These are phyloP conservation scores for Logfia minima DNA, from an alignment of 129 eudicot genomes.

Conservation along the genomic window DNA sequence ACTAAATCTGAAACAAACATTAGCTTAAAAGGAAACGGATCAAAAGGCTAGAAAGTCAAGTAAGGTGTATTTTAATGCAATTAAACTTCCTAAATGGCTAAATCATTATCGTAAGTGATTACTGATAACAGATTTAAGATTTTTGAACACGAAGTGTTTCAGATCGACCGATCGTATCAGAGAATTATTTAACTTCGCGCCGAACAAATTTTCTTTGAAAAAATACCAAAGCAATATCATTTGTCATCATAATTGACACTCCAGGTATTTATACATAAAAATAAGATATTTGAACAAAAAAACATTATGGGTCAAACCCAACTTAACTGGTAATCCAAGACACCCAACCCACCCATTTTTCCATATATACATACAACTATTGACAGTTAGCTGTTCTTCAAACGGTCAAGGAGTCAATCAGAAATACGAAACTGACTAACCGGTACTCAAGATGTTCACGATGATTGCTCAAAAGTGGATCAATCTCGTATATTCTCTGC, in stretches of 20 bases:
- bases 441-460: conserved; percentile 86
- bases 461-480: conserved; percentile 63
- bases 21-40: not conserved
- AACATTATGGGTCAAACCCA: not conserved
- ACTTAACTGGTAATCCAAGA: not conserved
- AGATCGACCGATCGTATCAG: not conserved
- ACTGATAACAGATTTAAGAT: not conserved
- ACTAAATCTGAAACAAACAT: not conserved
- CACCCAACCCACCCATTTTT: not conserved
- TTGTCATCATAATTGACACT: no score
- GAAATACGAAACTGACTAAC: conserved; percentile 38
- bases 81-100: conserved; percentile 1
- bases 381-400: not conserved
- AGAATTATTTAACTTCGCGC: not conserved
- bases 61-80: not conserved
- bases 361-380: not conserved
- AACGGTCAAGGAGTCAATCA: not conserved
- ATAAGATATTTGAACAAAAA: no score
- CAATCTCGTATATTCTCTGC: conserved; percentile 78
- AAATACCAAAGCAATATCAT: no score
- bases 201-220: no score
- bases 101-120: not conserved
- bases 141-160: not conserved
- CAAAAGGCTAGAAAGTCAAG: not conserved
- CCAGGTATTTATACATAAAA: no score